Base-by-base conservation (phyloP, 2,329 filamentous ascomycete species). In the Knoxdaviesia capensis region DNA sequence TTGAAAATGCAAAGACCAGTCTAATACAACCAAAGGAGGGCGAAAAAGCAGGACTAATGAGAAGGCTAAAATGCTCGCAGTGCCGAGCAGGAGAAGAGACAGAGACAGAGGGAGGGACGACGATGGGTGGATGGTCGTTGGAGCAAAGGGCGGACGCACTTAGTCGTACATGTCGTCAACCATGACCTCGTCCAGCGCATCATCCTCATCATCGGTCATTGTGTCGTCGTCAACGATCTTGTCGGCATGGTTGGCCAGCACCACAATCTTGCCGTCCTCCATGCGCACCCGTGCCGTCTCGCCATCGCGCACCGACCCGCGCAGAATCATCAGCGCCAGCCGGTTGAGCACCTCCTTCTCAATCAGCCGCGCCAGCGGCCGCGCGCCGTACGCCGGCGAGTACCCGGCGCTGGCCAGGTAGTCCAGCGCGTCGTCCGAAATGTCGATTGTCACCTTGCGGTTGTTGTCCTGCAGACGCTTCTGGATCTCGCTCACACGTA, bases 281-380 rank as follows among this genome's bases (percentile, higher is more conserved):
- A 96, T 68, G 38, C 83, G 76, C 29, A 96, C 84, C 30, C 72
- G 68, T 1, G 90, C 90, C 2, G 60, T 63, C 63, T 98, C 90
- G 37, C 87, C 87, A 49, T 98, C 88, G 50, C 71, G 74, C 56
- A 98, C 78, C 43, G 73, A 77, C 48, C 85, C 85, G 48, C 86
- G 74, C 29, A 98, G 69, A 48, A 98, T 92, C 48, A 96, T 71
- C 36, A 98, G 82, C 2, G 90, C 90, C 48, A 98, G 66, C 40
- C 79, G 77, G 61, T 98, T 98, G 53, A 98, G 75, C 3, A 98
- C 85, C 60, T 98, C 90, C 62, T 90, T 90, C 66, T 98, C 90
- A 51, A 98, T 94, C 45, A 98, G 73, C 42, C 90, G 74, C 11
- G 80, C 76, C 28, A 98, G 65, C 34, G 90, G 90, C 44, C 90